Percentiles rank a stretch among this genome's conserved stretches.
Conservation (phyloP, 495 filamentous ascomycete genomes). For the Polyplosphaeria fusca region DNA sequence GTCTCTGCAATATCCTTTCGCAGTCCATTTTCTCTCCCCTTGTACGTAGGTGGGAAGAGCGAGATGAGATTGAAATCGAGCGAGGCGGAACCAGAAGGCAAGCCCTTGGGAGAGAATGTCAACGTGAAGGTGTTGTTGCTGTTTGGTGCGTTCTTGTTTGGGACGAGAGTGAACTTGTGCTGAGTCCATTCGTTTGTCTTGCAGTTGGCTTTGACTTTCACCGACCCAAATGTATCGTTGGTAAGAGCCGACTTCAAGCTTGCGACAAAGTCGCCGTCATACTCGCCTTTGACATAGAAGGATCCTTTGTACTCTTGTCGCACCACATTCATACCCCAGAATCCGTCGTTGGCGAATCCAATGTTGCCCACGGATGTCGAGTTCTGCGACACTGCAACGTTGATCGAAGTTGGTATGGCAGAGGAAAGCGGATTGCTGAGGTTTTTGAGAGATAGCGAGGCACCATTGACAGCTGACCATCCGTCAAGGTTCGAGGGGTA, state of each 20-base stretch:
- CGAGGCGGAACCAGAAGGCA: slow-evolving; percentile 43
- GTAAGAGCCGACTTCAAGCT: slow-evolving; percentile 37
- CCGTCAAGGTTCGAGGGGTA: slow-evolving; percentile 15
- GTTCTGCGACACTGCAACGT: slow-evolving; percentile 8
- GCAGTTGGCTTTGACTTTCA: slow-evolving; percentile 7
- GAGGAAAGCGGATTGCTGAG: slow-evolving; percentile 11
- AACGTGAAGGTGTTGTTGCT: slow-evolving; percentile 65
- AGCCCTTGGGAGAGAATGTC: slow-evolving; percentile 53
- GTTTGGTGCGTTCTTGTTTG: slow-evolving; percentile 46
- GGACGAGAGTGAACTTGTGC: slow-evolving; percentile 35
- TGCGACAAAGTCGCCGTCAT: slow-evolving; percentile 24
- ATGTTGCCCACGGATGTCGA: neutral
- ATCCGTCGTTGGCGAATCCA: slow-evolving; percentile 15
- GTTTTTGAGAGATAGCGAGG: slow-evolving; percentile 18
- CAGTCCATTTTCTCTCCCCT: slow-evolving; percentile 59
- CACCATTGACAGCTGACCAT: slow-evolving; percentile 20
- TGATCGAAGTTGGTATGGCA: slow-evolving; percentile 15
- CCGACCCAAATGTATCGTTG: slow-evolving; percentile 29
- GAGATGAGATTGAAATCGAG: slow-evolving; percentile 65
- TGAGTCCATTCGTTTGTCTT: slow-evolving; percentile 28
- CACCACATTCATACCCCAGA: slow-evolving; percentile 35
- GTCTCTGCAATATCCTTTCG: slow-evolving; percentile 57
- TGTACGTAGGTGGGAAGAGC: slow-evolving; percentile 67
- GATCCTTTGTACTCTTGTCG: slow-evolving; percentile 31
- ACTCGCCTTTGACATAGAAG: slow-evolving; percentile 32